These are phyloP conservation scores for Holtermannia corniformis DNA, from an alignment of 768 basidiomycete genomes.

Conservation along the genomic window DNA sequence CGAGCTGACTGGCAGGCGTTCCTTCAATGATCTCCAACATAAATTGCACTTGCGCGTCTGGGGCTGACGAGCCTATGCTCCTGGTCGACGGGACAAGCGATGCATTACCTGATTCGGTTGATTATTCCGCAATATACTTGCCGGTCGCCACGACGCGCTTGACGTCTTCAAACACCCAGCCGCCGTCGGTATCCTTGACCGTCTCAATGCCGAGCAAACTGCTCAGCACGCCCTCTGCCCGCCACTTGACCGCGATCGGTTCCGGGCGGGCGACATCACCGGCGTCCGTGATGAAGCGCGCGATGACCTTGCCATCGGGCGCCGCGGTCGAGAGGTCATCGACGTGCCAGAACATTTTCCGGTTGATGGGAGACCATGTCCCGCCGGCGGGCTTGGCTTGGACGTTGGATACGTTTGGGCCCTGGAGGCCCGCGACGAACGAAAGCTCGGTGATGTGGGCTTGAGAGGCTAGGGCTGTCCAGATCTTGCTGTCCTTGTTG, in stretches of 20 bases:
- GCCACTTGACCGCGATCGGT: conserved; percentile 38
- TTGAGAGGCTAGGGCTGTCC: too few relatives aligned
- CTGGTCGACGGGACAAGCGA: too few relatives aligned
- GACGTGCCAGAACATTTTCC: conserved; percentile 37
- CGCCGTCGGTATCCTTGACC: conserved; percentile 13
- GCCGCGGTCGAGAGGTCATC: conserved; percentile 6
- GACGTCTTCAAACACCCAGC: conserved; percentile 29
- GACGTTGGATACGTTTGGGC: conserved; percentile 31
- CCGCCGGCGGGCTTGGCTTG: conserved; percentile 44
- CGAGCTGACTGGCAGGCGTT: too few relatives aligned
- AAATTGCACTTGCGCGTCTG: too few relatives aligned
- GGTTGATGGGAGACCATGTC: conserved; percentile 31
- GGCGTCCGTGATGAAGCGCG: conserved; percentile 31
- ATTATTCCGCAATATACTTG: conserved; percentile 34
- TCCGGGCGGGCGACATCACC: conserved; percentile 23
- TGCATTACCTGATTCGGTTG: too few relatives aligned
- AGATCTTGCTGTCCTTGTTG: conserved; percentile 15
- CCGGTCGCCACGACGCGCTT: conserved; percentile 33
- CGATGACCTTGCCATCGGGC: conserved; percentile 40
- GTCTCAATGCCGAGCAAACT: conserved; percentile 41
- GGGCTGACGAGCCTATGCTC: too few relatives aligned
- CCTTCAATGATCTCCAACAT: too few relatives aligned
- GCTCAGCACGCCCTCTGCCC: conserved; percentile 30
- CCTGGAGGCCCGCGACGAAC: conserved; percentile 35
- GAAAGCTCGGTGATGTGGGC: conserved; percentile 26